Percentiles rank a stretch among this genome's conserved stretches.
Evolutionary conservation across 2,329 filamentous ascomycete species (phyloP).

Genomic region (Monilinia laxa): DNA sequence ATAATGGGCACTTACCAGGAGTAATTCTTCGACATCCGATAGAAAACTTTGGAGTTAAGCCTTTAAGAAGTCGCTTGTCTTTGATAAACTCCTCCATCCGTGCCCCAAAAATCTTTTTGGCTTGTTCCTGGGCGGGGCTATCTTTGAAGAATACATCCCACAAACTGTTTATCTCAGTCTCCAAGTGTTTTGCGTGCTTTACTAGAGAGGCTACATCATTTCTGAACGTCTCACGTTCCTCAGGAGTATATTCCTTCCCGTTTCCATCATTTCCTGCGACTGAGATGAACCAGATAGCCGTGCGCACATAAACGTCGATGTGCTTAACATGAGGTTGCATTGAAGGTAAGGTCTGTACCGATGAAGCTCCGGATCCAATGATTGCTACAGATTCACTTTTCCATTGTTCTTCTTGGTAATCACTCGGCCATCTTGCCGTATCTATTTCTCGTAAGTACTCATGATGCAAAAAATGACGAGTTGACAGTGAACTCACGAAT

Average conservation of each 20-base stretch:
- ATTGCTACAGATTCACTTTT: constrained; percentile 41
- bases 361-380: constrained; percentile 45
- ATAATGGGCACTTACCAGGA: constrained; percentile 30
- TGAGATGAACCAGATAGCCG: constrained; percentile 50
- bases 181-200: constrained; percentile 32
- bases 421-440: constrained; percentile 48
- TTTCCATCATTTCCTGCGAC: constrained; percentile 48
- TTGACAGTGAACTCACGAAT: constrained; percentile 41
- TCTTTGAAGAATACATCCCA: constrained; percentile 49
- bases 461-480: neutral
- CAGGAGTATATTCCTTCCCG: constrained; percentile 47
- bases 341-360: constrained; percentile 41
- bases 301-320: constrained; percentile 51
- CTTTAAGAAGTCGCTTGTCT: constrained; percentile 48
- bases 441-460: constrained; percentile 32
- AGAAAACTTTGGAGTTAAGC: constrained; percentile 44
- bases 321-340: constrained; percentile 46
- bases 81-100: constrained; percentile 53
- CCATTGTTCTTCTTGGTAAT: constrained; percentile 35
- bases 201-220: constrained; percentile 41
- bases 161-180: constrained; percentile 47
- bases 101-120: constrained; percentile 43
- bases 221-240: constrained; percentile 46
- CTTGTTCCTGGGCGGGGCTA: constrained; percentile 44
- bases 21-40: constrained; percentile 47